Percentiles rank a stretch among this genome's conserved stretches.
Evolutionary conservation across 2,329 filamentous ascomycete species (phyloP).

Genomic region (Sporothrix mexicana): DNA sequence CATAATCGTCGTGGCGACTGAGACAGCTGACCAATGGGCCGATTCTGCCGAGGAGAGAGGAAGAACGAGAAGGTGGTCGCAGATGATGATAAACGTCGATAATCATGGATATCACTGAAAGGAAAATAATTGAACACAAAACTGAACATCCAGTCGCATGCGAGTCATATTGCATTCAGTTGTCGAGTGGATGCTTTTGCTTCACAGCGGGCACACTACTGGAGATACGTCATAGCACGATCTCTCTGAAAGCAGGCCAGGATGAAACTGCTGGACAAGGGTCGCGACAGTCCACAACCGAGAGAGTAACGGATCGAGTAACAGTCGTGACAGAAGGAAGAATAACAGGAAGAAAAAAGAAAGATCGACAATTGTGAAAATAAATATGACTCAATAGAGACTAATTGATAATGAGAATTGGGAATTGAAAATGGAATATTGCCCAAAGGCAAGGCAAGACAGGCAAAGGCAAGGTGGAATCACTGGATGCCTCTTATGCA

Average conservation of each 20-base stretch:
- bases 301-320: neutral
- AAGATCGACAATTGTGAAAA: neutral
- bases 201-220: neutral
- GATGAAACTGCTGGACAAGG: neutral
- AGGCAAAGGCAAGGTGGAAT: neutral
- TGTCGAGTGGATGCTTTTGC: neutral
- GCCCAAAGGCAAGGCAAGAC: neutral
- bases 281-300: neutral
- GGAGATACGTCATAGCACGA: neutral
- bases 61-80: too few species aligned
- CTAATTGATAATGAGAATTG: neutral
- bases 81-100: neutral
- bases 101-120: neutral
- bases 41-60: neutral
- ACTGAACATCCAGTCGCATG: neutral
- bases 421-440: neutral
- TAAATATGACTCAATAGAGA: neutral
- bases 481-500: constrained; percentile 4
- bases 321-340: neutral
- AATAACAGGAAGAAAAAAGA: neutral
- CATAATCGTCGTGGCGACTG: constrained; percentile 35
- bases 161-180: neutral
- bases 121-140: neutral
- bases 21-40: constrained; percentile 30
- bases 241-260: constrained; percentile 9